Conservation (phyloP, 2,329 filamentous ascomycete species). For the Onygenales sp. region DNA sequence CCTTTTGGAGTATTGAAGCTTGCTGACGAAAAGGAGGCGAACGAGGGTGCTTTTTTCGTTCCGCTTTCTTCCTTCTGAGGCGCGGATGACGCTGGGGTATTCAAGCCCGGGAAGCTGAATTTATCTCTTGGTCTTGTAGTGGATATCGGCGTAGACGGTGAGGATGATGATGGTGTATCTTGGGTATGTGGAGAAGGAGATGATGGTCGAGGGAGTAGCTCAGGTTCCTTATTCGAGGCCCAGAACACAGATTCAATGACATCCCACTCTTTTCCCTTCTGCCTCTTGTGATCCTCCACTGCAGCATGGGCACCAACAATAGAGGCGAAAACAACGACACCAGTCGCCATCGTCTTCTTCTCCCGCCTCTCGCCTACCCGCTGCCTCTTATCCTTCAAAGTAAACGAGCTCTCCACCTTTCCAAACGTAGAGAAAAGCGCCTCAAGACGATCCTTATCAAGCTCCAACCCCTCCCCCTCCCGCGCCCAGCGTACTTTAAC, state of each 20-base stretch:
- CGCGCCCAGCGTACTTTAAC: slow-evolving; percentile 48
- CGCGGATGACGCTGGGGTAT: slow-evolving; percentile 13
- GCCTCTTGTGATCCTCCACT: slow-evolving; percentile 40
- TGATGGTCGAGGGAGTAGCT: slow-evolving; percentile 22
- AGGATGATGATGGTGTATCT: slow-evolving; percentile 14
- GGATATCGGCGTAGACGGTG: slow-evolving; percentile 7
- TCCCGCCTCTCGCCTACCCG: slow-evolving; percentile 40
- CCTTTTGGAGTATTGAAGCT: slow-evolving; percentile 17
- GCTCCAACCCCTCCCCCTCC: slow-evolving; percentile 35
- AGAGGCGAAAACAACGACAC: slow-evolving; percentile 47
- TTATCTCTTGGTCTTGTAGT: slow-evolving; percentile 12
- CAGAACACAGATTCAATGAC: slow-evolving; percentile 46
- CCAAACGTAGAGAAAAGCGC: slow-evolving; percentile 46
- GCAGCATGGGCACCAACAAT: slow-evolving; percentile 50
- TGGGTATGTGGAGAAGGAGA: slow-evolving; percentile 22
- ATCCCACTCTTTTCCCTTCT: slow-evolving; percentile 35
- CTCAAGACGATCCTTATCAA: slow-evolving; percentile 40
- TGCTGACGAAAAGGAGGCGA: slow-evolving; percentile 32
- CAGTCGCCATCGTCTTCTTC: slow-evolving; percentile 43
- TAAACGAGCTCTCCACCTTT: slow-evolving; percentile 45
- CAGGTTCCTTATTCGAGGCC: slow-evolving; percentile 44
- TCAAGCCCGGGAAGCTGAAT: slow-evolving; percentile 28
- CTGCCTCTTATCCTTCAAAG: slow-evolving; percentile 49
- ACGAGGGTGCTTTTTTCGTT: slow-evolving; percentile 30
- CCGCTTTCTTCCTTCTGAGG: slow-evolving; percentile 11